Percentiles rank a stretch among this genome's conserved stretches.
Conservation (phyloP, 2,329 filamentous ascomycete genomes). For the Talaromyces piceae region DNA sequence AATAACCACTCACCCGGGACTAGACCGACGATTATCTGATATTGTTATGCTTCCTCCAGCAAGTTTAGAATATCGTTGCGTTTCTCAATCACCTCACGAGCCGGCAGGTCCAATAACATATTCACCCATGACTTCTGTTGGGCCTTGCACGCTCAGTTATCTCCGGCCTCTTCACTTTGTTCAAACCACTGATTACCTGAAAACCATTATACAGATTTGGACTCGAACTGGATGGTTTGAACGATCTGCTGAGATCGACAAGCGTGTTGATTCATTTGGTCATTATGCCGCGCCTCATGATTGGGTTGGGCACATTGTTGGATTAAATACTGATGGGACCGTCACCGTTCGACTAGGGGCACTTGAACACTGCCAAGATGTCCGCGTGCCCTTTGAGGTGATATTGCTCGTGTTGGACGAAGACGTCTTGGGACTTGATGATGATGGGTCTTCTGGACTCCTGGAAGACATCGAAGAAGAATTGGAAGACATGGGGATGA, state of each 20-base stretch:
- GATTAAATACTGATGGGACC: slow-evolving; percentile 46
- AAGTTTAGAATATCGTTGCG: slow-evolving; percentile 12
- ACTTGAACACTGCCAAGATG: slow-evolving; percentile 41
- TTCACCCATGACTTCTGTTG: slow-evolving; percentile 7
- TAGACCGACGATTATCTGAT: slow-evolving; percentile 46
- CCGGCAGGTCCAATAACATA: too few species aligned
- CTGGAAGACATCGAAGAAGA: not conserved
- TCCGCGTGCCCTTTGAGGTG: slow-evolving; percentile 42
- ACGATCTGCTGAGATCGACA: slow-evolving; percentile 13
- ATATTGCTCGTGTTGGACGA: slow-evolving; percentile 40
- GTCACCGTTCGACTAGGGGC: slow-evolving; percentile 49
- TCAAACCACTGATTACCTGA: slow-evolving; percentile 13
- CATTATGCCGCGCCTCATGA: slow-evolving; percentile 21
- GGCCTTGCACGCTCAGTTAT: slow-evolving; percentile 13
- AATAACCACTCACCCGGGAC: slow-evolving; percentile 42
- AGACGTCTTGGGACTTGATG: slow-evolving; percentile 13
- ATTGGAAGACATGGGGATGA: not conserved
- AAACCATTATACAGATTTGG: slow-evolving; percentile 14
- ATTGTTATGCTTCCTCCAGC: slow-evolving; percentile 44
- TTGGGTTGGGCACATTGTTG: slow-evolving; percentile 53
- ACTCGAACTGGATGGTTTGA: slow-evolving; percentile 17
- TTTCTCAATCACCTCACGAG: not conserved
- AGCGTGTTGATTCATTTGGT: too few species aligned
- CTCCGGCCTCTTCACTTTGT: slow-evolving; percentile 12
- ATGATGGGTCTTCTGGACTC: not conserved